Base-by-base conservation (phyloP, 306 rosid species). In the Cucurbita maxima region DNA sequence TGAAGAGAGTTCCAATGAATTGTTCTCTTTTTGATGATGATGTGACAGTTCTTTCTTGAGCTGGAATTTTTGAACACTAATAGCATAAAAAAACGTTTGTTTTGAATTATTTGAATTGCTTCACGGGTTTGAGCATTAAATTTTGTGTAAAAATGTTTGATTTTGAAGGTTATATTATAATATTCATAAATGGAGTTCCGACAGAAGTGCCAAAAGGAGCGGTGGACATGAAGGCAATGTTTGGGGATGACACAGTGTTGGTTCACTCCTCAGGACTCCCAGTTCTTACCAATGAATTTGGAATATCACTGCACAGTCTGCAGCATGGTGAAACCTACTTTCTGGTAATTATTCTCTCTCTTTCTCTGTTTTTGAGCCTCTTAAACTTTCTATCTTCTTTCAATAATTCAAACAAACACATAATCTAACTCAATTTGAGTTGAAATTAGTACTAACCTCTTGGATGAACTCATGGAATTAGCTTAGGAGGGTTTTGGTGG, bases 291-390 rank as follows among this genome's bases (percentile, higher is more conserved):
- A 89, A 91, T 81, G 92, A 89, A 30, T 89, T 81, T 71, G 97
- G 97, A 8, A 77, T 89, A 81, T 80, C 90, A 50, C 71, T 83
- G 73, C 90, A 88, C 22, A 73, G 59, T 72, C 80, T 94, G 84
- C 91, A 89, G 75, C 87, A 83, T 75, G 97, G 96, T 51, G 97
- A 91, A 82, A 89, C 87, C 87, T 94, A 94, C 75, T 91, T 86
- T 79, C 89, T 94, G 96, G 98, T 90, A 77, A 55, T 5, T 13
- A 8, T 7, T 52, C 44, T 15, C 20, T 30, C 16, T 51, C 1
- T 14, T 9, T 30, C 8, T 51, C 55, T 51, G 55, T 53, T n/a
- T 16, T 53, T 53, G 18, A 51, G 55, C 55, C 8, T 5, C 1
- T 11, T 30, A 3, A 38, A 63, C 12, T 63, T 36, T 34, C 10